Conservation (phyloP, 305 asterid genomes). For the Coffea humblotiana region DNA sequence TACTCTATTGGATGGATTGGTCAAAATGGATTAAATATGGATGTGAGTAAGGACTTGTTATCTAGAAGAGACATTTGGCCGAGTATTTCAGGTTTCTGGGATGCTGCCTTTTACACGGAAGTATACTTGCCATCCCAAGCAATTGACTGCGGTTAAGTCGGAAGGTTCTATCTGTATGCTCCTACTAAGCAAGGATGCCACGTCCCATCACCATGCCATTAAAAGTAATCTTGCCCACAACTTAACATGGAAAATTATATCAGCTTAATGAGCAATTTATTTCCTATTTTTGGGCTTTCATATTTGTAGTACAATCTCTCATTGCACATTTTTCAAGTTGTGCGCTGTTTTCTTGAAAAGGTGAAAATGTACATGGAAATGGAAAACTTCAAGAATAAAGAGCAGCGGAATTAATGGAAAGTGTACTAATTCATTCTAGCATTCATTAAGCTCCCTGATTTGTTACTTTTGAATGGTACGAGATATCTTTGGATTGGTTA, state of each 20-base stretch:
- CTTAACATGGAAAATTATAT: not conserved
- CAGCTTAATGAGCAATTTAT: not conserved
- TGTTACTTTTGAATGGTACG: not conserved
- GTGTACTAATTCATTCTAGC: no score
- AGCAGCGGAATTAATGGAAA: no score
- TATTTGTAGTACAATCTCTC: no score
- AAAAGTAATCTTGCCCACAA: not conserved
- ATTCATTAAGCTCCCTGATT: not conserved
- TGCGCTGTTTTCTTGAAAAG: no score
- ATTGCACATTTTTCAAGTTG: no score
- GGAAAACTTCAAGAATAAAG: no score
- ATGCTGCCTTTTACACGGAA: not conserved
- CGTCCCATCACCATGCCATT: not conserved
- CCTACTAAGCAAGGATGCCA: not conserved
- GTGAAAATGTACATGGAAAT: no score
- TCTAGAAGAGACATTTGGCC: conserved; percentile 10
- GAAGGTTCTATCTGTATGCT: not conserved
- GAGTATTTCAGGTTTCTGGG: not conserved
- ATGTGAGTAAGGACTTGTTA: not conserved
- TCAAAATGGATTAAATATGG: not conserved
- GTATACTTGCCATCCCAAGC: not conserved
- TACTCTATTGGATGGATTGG: not conserved
- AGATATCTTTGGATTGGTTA: not conserved
- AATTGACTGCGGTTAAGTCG: not conserved
- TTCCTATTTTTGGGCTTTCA: not conserved